Evolutionary conservation across 768 basidiomycete genomes (phyloP), one percentile per base, ranked within the genome.

Genomic region (Krasilnikovozyma curviuscula): DNA sequence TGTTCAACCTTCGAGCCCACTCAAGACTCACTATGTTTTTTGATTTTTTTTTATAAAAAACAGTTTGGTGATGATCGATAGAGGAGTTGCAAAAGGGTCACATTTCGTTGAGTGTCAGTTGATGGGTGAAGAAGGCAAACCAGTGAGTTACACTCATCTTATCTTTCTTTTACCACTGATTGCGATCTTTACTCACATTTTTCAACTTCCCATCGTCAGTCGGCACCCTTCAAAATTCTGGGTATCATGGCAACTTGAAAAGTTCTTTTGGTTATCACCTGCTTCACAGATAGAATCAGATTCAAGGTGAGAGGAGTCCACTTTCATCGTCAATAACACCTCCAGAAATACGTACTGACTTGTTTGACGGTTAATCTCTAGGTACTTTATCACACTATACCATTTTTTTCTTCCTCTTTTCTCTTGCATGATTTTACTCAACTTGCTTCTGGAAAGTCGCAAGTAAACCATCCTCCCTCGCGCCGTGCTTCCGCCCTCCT

Each of bases 91-190:
- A n/a, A 69, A 74, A 31, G 91, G 93, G 2, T 81, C 83, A 35
- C 93, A 98, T 64, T 97, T 73, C 62, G 81, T 93, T 50, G 88
- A 95, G 60, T 98, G 91, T 63, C 67, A 79, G 62, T 65, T 93
- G 35, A 57, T 81, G 57, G 91, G 91, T 3, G 83, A 88, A 60
- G 86, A 55, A 44, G 56, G 56, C 33, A 53, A 57, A 33, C 50
- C 45, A 12, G 44, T 45, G 18, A 32, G 41, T 34, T 30, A 33
- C 28, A n/a, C 29, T 42, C 12, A 25, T 42, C 27, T 34, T 16
- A 16, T 46, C n/a, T 32, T 25, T 32, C 21, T 27, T 24, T 37
- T 34, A 8, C 24, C 16, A 7, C 10, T n/a, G 18, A 24, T 37
- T 18, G 3, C 14, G 14, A 8, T 7, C n/a, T 25, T 13, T 12